A percentile compares a stretch with the other conserved stretches of the same genome.
Evolutionary conservation across 345 rosid species (phyloP).

Genomic region (Garcia nutans): DNA sequence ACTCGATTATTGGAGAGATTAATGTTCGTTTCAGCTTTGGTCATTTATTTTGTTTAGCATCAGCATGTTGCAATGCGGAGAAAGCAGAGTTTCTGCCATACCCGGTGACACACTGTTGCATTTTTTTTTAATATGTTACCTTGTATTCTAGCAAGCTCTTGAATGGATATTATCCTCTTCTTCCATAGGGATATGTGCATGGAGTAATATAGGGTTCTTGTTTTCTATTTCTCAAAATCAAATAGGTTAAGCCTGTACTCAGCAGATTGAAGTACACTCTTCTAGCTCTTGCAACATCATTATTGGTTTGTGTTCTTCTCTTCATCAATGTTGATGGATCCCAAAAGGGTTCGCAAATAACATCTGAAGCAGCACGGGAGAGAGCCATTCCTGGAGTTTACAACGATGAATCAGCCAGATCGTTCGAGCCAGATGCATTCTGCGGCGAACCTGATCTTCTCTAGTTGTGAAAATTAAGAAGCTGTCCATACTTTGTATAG

Average conservation of each 20-base stretch:
- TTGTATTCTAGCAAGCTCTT: background rate
- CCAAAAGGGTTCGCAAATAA: slow-evolving; percentile 33
- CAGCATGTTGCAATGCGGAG: background rate
- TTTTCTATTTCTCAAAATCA: background rate
- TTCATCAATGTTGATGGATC: slow-evolving; percentile 47
- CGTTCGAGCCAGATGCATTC: slow-evolving; percentile 86
- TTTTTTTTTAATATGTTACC: background rate
- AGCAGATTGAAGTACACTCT: slow-evolving; percentile 76
- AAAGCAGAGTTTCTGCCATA: background rate
- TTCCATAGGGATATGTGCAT: background rate
- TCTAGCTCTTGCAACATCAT: slow-evolving; percentile 58
- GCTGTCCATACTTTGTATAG: slow-evolving; percentile 16
- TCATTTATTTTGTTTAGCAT: background rate
- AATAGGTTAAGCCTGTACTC: slow-evolving; percentile 84
- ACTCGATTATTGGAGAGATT: background rate
- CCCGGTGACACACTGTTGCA: background rate
- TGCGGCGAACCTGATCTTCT: slow-evolving; percentile 61
- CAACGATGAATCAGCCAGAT: slow-evolving; percentile 72
- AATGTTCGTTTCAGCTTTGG: background rate
- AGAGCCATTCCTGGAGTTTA: slow-evolving; percentile 74
- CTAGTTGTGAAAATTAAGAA: background rate
- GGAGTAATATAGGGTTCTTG: background rate
- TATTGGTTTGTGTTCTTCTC: slow-evolving; percentile 46
- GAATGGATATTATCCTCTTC: background rate
- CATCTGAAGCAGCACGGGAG: slow-evolving; percentile 32